Evolutionary conservation across 345 rosid species (phyloP).

Genomic region (Ricinus communis): DNA sequence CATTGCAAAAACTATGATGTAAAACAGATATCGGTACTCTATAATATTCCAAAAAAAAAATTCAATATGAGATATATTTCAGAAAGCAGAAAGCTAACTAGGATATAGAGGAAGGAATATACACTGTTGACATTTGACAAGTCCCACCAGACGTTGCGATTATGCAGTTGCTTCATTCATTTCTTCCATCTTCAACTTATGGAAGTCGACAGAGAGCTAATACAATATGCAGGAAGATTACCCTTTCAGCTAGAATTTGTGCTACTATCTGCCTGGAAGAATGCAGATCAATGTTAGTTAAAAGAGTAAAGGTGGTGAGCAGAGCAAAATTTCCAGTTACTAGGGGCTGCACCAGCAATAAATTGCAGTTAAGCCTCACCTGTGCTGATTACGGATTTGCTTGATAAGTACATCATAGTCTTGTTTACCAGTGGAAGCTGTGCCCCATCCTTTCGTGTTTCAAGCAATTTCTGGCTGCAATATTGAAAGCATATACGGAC

Average conservation of each 20-base stretch:
- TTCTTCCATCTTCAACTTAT: background rate
- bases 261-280: constrained; percentile 36
- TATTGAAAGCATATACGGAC: too few relatives aligned
- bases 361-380: constrained; percentile 31
- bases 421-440: constrained; percentile 73
- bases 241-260: constrained; percentile 14
- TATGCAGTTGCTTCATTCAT: background rate
- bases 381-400: constrained; percentile 31
- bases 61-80: too few relatives aligned
- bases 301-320: constrained; percentile 20
- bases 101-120: background rate
- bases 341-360: constrained; percentile 23
- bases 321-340: constrained; percentile 25
- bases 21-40: background rate
- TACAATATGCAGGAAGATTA: background rate
- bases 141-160: background rate
- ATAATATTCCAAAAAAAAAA: background rate
- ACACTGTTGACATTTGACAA: background rate
- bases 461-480: constrained; percentile 71
- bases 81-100: background rate
- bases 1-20: background rate
- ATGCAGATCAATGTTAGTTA: constrained; percentile 38
- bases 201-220: background rate
- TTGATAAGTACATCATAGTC: constrained; percentile 59
- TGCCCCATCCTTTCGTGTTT: constrained; percentile 71